Evolutionary conservation across 768 basidiomycete species (phyloP), one percentile per base, ranked within the genome.

Genomic region (Lepiota venenata): DNA sequence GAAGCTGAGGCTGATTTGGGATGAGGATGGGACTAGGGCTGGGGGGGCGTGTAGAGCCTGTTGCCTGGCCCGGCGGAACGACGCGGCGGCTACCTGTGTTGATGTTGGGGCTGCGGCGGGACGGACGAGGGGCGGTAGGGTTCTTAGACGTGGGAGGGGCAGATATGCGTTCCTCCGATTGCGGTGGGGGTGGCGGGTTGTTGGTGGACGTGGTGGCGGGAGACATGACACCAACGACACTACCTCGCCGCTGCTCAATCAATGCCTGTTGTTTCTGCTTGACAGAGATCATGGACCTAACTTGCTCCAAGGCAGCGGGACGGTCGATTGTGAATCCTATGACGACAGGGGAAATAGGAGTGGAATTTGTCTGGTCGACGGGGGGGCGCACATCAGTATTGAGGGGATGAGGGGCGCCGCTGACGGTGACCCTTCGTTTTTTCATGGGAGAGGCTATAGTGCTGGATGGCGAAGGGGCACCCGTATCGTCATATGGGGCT

Each of bases 231-330:
- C 71, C 74, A 27, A 75, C 81, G 12, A 75, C 69, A 63, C 84
- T 85, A 9, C 79, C 85, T 58, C 88, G 71, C 46, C 86, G 79
- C 68, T 86, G 84, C 65, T 89, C 85, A 51, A 84, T 82, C 53
- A 85, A 71, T 44, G 82, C 79, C 67, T 88, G 84, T 67, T 86
- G 88, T 60, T 84, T 83, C 65, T 85, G 85, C 62, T 87, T 88
- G 46, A 82, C 76, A 35, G 75, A 68, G 56, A 84, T 74, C 72
- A 80, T 80, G 16, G 83, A 80, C 63, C 84, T 76, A 40, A 84
- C 77, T 66, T 84, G 81, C 61, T 87, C 84, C 38, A 84, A 71
- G 11, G 78, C 78, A 29, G 68, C 63, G 1, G 81, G 75, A 60
- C 78, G 78, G 52, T 72, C 73, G 58, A 83, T 71, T 36, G 80